Percentiles rank a stretch among this genome's conserved stretches.
These are phyloP conservation scores for Salix dunnii DNA, from an alignment of 345 rosid genomes.

Conservation along the genomic window DNA sequence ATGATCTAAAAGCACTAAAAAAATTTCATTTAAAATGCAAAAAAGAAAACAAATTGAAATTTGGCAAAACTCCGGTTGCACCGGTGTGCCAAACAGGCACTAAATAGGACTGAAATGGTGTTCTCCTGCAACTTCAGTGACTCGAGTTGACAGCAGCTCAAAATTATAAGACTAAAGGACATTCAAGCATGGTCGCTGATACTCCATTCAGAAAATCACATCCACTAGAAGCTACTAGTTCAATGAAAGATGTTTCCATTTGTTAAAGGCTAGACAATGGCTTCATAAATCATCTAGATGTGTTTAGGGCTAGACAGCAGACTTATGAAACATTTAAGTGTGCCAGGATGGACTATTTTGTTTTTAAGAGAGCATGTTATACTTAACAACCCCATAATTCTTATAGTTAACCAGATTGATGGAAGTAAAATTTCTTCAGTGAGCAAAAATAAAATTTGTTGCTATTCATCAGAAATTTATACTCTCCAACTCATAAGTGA, in stretches of 20 bases:
- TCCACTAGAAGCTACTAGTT: not conserved
- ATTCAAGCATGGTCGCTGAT: not conserved
- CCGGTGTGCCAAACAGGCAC: too few relatives aligned
- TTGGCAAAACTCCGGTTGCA: too few relatives aligned
- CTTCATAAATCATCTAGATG: not conserved
- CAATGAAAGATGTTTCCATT: not conserved
- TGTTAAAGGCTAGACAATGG: not conserved
- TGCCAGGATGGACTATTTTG: not conserved
- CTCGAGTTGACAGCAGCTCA: not conserved
- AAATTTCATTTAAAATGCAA: too few relatives aligned
- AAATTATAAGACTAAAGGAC: not conserved
- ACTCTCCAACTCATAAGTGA: not conserved
- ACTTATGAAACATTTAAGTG: not conserved
- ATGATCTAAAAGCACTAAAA: too few relatives aligned
- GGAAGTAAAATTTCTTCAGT: not conserved
- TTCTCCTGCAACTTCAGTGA: not conserved
- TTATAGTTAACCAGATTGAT: not conserved
- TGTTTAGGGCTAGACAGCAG: not conserved
- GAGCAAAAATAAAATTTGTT: not conserved
- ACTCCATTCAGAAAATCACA: not conserved
- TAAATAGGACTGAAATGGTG: not conserved
- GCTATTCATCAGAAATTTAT: not conserved
- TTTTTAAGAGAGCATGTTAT: not conserved
- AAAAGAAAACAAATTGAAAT: too few relatives aligned
- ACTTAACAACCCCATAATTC: not conserved